A percentile compares a stretch with the other conserved stretches of the same genome.
Evolutionary conservation across 1,139 yeast species (phyloP).

Genomic region (Geotrichum reessii): DNA sequence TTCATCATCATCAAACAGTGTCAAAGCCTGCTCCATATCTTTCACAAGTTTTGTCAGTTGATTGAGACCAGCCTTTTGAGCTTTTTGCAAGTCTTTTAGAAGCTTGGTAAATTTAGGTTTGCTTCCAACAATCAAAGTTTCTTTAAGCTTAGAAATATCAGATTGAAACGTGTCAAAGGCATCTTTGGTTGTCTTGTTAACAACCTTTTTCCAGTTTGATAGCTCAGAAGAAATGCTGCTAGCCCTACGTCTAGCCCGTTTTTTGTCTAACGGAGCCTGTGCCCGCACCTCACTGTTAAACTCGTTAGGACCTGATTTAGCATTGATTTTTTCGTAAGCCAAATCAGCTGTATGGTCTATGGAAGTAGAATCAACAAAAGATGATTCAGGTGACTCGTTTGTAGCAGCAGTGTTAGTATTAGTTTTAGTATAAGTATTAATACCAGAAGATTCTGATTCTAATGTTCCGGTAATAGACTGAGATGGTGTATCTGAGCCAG

Average conservation of each 20-base stretch:
- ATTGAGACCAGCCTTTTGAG: slow-evolving; percentile 20
- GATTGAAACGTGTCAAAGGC: slow-evolving; percentile 31
- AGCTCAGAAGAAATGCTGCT: slow-evolving; percentile 13
- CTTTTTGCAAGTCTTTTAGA: slow-evolving; percentile 24
- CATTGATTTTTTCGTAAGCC: background rate
- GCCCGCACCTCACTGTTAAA: slow-evolving; percentile 7
- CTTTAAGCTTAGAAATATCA: slow-evolving; percentile 33
- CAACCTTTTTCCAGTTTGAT: slow-evolving; percentile 29
- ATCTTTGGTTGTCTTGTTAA: slow-evolving; percentile 31
- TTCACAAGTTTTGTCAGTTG: slow-evolving; percentile 15
- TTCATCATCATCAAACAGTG: slow-evolving; percentile 18
- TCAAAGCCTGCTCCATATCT: slow-evolving; percentile 23
- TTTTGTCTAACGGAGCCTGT: slow-evolving; percentile 10
- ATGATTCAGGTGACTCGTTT: background rate
- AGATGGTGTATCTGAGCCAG: background rate
- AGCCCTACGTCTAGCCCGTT: slow-evolving; percentile 13
- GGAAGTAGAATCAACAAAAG: slow-evolving; percentile 6
- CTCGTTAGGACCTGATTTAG: slow-evolving; percentile 7
- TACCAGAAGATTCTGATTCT: background rate
- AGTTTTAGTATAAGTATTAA: background rate
- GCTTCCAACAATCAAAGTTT: slow-evolving; percentile 22
- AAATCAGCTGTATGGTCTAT: background rate
- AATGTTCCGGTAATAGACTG: background rate
- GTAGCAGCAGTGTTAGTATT: background rate
- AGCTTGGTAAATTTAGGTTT: slow-evolving; percentile 28